Percentiles rank a stretch among this genome's conserved stretches.
These are phyloP conservation scores for Purshia tridentata DNA, from an alignment of 306 rosid genomes.

Conservation along the genomic window DNA sequence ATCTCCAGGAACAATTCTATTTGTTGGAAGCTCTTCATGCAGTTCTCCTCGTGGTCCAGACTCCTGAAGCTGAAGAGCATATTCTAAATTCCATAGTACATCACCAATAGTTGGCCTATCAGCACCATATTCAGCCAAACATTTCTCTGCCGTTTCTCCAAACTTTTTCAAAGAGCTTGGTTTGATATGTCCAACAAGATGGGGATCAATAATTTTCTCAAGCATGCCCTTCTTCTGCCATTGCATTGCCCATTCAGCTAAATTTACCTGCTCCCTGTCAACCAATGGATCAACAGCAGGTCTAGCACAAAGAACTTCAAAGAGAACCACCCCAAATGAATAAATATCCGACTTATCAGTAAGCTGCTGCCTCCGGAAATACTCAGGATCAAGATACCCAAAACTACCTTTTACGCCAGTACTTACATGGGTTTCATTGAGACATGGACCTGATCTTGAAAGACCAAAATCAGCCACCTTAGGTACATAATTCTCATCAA, in stretches of 20 bases:
- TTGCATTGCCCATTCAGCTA: slow-evolving; percentile 91
- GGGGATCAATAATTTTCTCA: slow-evolving; percentile 65
- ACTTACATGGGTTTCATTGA: slow-evolving; percentile 91
- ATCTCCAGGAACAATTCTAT: slow-evolving; percentile 28
- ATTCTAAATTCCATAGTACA: slow-evolving; percentile 90
- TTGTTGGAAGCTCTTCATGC: slow-evolving; percentile 26
- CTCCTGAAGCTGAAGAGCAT: slow-evolving; percentile 92
- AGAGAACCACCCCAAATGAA: slow-evolving; percentile 94
- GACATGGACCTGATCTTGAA: slow-evolving; percentile 89
- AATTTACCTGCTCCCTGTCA: slow-evolving; percentile 79
- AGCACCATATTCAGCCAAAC: slow-evolving; percentile 89
- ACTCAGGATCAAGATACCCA: slow-evolving; percentile 95
- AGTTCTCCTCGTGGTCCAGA: slow-evolving; percentile 39
- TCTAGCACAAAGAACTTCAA: slow-evolving; percentile 89
- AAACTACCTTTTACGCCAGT: slow-evolving; percentile 96
- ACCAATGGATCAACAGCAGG: slow-evolving; percentile 94
- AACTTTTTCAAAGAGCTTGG: slow-evolving; percentile 70
- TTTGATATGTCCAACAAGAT: slow-evolving; percentile 61
- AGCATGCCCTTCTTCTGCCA: slow-evolving; percentile 86
- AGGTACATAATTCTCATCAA: slow-evolving; percentile 80
- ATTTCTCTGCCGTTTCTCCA: slow-evolving; percentile 96
- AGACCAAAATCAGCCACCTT: slow-evolving; percentile 99
- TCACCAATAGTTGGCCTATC: slow-evolving; percentile 99
- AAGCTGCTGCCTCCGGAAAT: slow-evolving; percentile 90
- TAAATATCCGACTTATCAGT: slow-evolving; percentile 95